Conservation (phyloP, 306 rosid species). For the Leucaena leucocephala region DNA sequence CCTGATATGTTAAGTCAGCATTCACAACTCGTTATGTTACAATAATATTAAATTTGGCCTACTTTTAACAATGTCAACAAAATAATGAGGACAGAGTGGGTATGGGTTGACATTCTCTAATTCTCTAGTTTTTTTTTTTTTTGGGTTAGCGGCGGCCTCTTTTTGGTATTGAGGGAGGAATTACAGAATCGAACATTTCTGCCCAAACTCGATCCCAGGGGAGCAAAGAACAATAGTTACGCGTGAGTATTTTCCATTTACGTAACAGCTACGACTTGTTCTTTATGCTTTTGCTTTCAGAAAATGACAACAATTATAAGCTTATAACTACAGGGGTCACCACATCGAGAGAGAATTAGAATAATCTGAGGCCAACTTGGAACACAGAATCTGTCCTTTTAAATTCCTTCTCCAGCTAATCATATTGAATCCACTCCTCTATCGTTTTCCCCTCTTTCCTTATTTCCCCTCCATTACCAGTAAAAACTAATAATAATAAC, state of each 20-base stretch:
- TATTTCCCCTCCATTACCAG: too few relatives aligned
- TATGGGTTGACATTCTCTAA: slow-evolving; percentile 39
- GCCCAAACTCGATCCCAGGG: not conserved
- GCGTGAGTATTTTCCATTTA: slow-evolving; percentile 13
- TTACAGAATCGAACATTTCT: slow-evolving; percentile 20
- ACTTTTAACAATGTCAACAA: not conserved
- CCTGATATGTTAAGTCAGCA: not conserved
- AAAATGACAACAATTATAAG: slow-evolving; percentile 48
- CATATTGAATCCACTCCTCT: not conserved
- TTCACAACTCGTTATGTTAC: not conserved
- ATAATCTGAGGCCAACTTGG: slow-evolving; percentile 60
- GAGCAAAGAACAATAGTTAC: not conserved
- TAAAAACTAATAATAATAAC: too few relatives aligned
- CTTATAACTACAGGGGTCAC: slow-evolving; percentile 48
- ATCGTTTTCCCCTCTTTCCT: not conserved
- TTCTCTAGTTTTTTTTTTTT: not conserved
- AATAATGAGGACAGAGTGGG: not conserved
- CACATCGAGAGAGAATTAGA: slow-evolving; percentile 66
- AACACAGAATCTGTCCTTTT: slow-evolving; percentile 59
- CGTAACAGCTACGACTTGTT: slow-evolving; percentile 34
- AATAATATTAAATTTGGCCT: not conserved
- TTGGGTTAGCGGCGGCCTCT: not conserved
- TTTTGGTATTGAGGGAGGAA: not conserved
- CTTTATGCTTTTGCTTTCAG: slow-evolving; percentile 41
- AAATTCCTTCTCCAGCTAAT: slow-evolving; percentile 56